These are phyloP conservation scores for Flaveria ramosissima DNA, from an alignment of 129 eudicot genomes.

Conservation along the genomic window DNA sequence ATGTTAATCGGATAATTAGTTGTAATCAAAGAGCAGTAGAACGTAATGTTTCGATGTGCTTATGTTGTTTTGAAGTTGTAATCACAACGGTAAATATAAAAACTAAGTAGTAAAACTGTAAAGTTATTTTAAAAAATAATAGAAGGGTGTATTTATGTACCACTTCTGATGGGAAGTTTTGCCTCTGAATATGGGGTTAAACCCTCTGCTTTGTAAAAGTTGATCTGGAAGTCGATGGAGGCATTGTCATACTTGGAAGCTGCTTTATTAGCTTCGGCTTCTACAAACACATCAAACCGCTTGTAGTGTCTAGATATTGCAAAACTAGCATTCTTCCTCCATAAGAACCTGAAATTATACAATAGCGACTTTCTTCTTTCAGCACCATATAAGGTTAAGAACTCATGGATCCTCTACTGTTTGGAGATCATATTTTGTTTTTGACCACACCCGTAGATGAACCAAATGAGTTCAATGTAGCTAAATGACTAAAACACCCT, in stretches of 20 bases:
- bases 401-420: neutral
- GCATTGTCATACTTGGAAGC: slow-evolving; percentile 78
- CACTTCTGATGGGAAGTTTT: slow-evolving; percentile 86
- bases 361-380: too few species aligned
- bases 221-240: slow-evolving; percentile 79
- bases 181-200: slow-evolving; percentile 72
- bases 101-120: neutral
- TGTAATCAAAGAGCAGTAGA: neutral
- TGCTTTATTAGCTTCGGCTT: slow-evolving; percentile 89
- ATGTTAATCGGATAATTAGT: neutral
- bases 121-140: neutral
- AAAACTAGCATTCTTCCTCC: slow-evolving; percentile 89
- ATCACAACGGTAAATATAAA: neutral
- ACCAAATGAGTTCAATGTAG: neutral
- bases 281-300: slow-evolving; percentile 83
- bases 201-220: slow-evolving; percentile 77
- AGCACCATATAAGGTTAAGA: neutral
- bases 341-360: slow-evolving; percentile 60
- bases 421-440: neutral
- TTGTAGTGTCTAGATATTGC: slow-evolving; percentile 88
- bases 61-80: neutral
- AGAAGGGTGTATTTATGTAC: slow-evolving; percentile 36
- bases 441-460: neutral
- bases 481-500: neutral
- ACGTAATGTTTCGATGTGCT: neutral